phyloP scores from a whole-genome alignment of 2,329 filamentous ascomycete species.

The Penicillium sclerotigenum region DNA sequence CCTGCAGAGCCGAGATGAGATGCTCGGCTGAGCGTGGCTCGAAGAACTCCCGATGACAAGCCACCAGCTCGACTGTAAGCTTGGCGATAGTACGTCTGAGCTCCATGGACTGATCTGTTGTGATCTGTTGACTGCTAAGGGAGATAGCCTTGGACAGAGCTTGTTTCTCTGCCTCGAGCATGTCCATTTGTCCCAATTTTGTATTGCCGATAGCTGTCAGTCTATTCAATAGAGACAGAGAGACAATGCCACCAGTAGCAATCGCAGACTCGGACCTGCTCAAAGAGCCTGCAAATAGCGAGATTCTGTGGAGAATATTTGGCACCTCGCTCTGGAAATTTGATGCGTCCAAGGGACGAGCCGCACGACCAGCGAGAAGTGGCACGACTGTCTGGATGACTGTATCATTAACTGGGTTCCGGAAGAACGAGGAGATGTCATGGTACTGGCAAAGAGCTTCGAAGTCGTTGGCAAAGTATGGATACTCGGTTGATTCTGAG shows the following conservation, averaged over 20 bases:
- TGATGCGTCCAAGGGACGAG: conserved; percentile 34
- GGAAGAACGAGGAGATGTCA: conserved; percentile 32
- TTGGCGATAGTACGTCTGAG: conserved; percentile 50
- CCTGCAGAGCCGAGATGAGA: conserved; percentile 23
- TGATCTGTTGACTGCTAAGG: conserved; percentile 49
- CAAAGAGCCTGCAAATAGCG: conserved; percentile 36
- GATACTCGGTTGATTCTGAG: conserved; percentile 29
- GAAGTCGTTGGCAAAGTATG: conserved; percentile 48
- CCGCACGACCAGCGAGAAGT: conserved; percentile 39
- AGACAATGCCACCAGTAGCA: conserved; percentile 50
- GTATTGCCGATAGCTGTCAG: conserved; percentile 53
- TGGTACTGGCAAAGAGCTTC: conserved; percentile 48
- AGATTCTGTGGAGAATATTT: conserved; percentile 35
- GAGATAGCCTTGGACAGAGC: conserved; percentile 57
- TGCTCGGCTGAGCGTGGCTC: conserved; percentile 26
- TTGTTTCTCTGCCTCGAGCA: conserved; percentile 64
- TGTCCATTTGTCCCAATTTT: conserved; percentile 58
- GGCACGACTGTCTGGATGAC: conserved; percentile 32
- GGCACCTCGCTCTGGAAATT: conserved; percentile 34
- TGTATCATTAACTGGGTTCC: conserved; percentile 10
- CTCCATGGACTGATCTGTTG: conserved; percentile 49
- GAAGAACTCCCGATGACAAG: conserved; percentile 37
- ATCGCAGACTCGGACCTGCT: conserved; percentile 33
- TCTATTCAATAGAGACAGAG: conserved; percentile 55
- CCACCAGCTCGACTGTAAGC: conserved; percentile 34